Base-by-base conservation (phyloP, 2,329 filamentous ascomycete species). In the Cercospora canescens region DNA sequence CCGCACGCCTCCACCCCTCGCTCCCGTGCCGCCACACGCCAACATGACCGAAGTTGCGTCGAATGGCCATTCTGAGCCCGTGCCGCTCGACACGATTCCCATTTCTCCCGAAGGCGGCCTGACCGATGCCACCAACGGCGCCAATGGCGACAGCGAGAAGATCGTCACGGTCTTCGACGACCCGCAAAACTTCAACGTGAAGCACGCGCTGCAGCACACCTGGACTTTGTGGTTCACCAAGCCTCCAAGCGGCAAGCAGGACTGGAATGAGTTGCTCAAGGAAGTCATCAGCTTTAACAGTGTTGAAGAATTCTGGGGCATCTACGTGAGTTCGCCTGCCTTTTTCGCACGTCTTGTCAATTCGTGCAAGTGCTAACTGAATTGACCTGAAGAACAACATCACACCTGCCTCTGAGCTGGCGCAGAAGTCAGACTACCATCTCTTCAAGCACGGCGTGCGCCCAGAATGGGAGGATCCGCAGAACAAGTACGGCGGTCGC, bases 161-260 rank as follows among this genome's bases (percentile, higher is more conserved):
- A 84, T 91, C 60, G 86, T 97, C 75, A 99, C 95, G 55, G 94
- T 99, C 74, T 99, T 99, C 84, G 94, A 99, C 79, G 93, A 98
- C 83, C 91, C 95, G 74, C 91, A 97, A 72, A 97, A 99, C 86
- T 99, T 99, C 88, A 99, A 96, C 76, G 95, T 99, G 81, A 99
- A 98, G 87, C 95, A 99, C 81, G 94, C 94, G 72, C 87, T 99
- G 68, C 94, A 96, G 87, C 91, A 97, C 85, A 91, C 92, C 79
- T 99, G 95, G 95, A 98, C 95, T 66, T 86, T 99, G 64, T 99
- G 96, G 96, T 99, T 98, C 85, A 98, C 94, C 76, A 98, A 98
- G 87, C 94, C 95, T 62, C 91, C 94, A 50, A 96, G 90, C 79
- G 94, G 93, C 83, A 97, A 96, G 74, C 78, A 98, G 81, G 97